These are phyloP conservation scores for Chlorokybus atmophyticus DNA, from an alignment of 139 green algal species.

Conservation along the genomic window DNA sequence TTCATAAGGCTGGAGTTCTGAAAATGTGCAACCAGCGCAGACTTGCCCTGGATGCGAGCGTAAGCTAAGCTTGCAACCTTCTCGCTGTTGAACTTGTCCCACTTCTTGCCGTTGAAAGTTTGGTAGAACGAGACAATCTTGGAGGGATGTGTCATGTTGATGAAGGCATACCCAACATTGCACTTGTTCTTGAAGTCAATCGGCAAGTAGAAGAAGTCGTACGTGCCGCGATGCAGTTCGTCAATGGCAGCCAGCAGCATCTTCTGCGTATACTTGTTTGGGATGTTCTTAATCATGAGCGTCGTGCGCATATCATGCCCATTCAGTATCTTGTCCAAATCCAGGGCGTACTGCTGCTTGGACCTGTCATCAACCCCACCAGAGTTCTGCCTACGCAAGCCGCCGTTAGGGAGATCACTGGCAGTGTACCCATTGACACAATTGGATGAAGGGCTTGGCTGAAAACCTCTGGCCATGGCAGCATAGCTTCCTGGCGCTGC, in stretches of 20 bases:
- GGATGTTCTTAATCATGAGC: slow-evolving; percentile 98
- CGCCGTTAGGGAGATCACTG: too few species aligned
- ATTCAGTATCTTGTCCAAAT: slow-evolving; percentile 45
- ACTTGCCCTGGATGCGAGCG: slow-evolving; percentile 71
- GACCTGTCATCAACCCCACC: background rate
- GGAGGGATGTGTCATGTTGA: slow-evolving; percentile 76
- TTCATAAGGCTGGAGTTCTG: slow-evolving; percentile 93
- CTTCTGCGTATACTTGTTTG: slow-evolving; percentile 99
- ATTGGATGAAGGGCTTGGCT: too few species aligned
- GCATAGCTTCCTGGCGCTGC: too few species aligned
- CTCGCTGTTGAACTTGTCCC: slow-evolving; percentile 90
- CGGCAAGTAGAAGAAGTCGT: slow-evolving; percentile 84
- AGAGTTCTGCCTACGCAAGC: too few species aligned
- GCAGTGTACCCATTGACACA: too few species aligned
- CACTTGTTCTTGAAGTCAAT: slow-evolving; percentile 99
- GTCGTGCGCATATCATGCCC: slow-evolving; percentile 85
- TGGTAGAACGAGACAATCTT: slow-evolving; percentile 72
- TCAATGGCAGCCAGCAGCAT: slow-evolving; percentile 86
- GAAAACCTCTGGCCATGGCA: too few species aligned
- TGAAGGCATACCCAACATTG: slow-evolving; percentile 98
- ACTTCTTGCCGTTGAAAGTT: slow-evolving; percentile 80
- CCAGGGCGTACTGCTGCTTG: slow-evolving; percentile 56
- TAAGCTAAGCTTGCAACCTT: slow-evolving; percentile 81
- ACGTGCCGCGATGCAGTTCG: slow-evolving; percentile 70
- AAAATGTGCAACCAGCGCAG: slow-evolving; percentile 87